Percentiles rank a stretch among this genome's conserved stretches.
Evolutionary conservation across 2,329 filamentous ascomycete species (phyloP).

Genomic region (Cordyceps cateniannulata): DNA sequence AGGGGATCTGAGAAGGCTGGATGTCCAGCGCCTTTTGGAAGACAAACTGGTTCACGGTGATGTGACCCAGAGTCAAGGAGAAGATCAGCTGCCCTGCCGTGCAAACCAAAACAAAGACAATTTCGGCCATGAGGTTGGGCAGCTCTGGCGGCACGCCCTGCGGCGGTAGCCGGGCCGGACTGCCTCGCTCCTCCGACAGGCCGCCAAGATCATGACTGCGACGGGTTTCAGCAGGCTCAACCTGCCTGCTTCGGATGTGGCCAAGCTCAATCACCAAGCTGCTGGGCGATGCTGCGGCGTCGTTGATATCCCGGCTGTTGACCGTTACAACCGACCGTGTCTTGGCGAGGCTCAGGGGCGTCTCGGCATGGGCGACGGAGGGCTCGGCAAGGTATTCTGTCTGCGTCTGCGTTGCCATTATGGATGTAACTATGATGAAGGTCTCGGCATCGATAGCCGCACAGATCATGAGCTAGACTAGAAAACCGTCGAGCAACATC

Average conservation of each 20-base stretch:
- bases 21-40: constrained; percentile 11
- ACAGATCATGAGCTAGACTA: no score
- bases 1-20: constrained; percentile 10
- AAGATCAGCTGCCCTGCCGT: constrained; percentile 11
- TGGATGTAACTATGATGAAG: not conserved
- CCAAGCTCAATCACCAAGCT: constrained; percentile 7
- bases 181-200: constrained; percentile 8
- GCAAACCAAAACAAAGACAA: constrained; percentile 14
- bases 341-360: not conserved
- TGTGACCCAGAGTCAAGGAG: constrained; percentile 10
- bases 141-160: constrained; percentile 13
- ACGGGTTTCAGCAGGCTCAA: not conserved
- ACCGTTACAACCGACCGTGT: not conserved
- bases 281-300: not conserved
- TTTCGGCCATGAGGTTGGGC: constrained; percentile 7
- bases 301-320: not conserved
- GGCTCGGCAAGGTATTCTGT: not conserved
- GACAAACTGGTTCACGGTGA: constrained; percentile 11
- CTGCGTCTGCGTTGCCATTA: constrained; percentile 4
- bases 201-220: not conserved
- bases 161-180: constrained; percentile 8
- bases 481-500: no score
- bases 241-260: constrained; percentile 11
- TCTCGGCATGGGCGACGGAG: not conserved
- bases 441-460: not conserved